Evolutionary conservation across 2,329 filamentous ascomycete species (phyloP), one percentile per base, ranked within the genome.

Genomic region (Pezicula radicicola): DNA sequence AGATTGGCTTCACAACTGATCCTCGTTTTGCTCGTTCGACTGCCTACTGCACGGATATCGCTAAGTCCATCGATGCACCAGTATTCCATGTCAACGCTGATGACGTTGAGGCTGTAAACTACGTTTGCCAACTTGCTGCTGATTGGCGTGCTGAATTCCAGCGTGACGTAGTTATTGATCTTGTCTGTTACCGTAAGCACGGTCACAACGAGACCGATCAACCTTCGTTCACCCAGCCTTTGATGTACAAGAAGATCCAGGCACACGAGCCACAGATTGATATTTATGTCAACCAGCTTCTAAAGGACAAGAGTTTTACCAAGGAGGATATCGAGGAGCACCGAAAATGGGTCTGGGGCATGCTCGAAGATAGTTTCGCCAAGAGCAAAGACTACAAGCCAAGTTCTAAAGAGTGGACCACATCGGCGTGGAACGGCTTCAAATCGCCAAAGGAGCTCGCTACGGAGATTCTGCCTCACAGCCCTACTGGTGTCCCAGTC

Each of bases 121-220:
- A 95, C 65, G 91, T 97, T 65, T 97, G 92, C 77, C 94, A 97
- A 76, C 77, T 97, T 56, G 94, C 94, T 59, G 89, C 94, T 55
- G 94, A 99, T 71, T 99, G 93, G 91, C 92, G 94, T 66, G 94
- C 94, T 56, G 88, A 97, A 78, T 99, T 97, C 83, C 95, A 96
- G 80, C 90, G 92, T 69, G 94, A 99, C 70, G 93, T 97, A 57
- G 92, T 99, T 63, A 91, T 99, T 66, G 94, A 99, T 72, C 84
- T 99, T 65, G 91, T 97, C 68, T 99, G 94, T 82, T 99, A 99
- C 81, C 89, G 94, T 68, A 99, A 97, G 78, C 86, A 97, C 72
- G 94, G 94, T 57, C 94, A 99, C 84, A 99, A 99, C 76, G 94
- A 99, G 79, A 99, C 94, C 10, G 94, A 99, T 70, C 94, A 99